These are phyloP conservation scores for Colletotrichum orchidophilum DNA, from an alignment of 2,329 filamentous ascomycete genomes.

Conservation along the genomic window DNA sequence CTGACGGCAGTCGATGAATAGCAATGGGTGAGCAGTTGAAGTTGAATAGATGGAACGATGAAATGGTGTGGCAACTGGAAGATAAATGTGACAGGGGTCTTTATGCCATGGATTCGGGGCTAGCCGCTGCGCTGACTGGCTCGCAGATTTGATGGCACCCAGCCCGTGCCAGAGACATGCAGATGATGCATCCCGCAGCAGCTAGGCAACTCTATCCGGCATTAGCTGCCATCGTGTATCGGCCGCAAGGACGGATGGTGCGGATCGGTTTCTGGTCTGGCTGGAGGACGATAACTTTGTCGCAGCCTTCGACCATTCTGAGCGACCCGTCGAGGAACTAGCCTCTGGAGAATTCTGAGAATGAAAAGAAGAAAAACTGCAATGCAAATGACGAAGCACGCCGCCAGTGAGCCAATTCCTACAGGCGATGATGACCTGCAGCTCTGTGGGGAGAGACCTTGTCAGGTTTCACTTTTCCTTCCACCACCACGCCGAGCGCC, in stretches of 20 bases:
- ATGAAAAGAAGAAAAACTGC: slow-evolving; percentile 12
- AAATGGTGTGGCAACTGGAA: slow-evolving; percentile 33
- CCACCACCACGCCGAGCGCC: slow-evolving; percentile 35
- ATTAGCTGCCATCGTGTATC: slow-evolving; percentile 34
- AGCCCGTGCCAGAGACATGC: slow-evolving; percentile 31
- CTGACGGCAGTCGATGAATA: slow-evolving; percentile 8
- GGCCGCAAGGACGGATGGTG: slow-evolving; percentile 31
- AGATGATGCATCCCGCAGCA: slow-evolving; percentile 35
- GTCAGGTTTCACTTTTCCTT: slow-evolving; percentile 30
- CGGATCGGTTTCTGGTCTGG: slow-evolving; percentile 31
- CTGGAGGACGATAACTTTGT: slow-evolving; percentile 26
- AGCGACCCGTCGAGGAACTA: slow-evolving; percentile 18
- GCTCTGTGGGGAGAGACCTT: slow-evolving; percentile 22
- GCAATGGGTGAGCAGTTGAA: slow-evolving; percentile 11
- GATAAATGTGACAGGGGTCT: slow-evolving; percentile 29
- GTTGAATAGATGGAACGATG: slow-evolving; percentile 19
- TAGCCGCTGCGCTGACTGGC: slow-evolving; percentile 32
- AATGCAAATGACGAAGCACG: slow-evolving; percentile 31
- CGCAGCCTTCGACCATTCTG: slow-evolving; percentile 24
- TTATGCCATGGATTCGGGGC: slow-evolving; percentile 30
- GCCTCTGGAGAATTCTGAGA: neutral
- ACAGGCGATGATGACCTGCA: slow-evolving; percentile 34
- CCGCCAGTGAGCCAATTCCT: slow-evolving; percentile 26
- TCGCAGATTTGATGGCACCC: slow-evolving; percentile 30
- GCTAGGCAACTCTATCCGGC: slow-evolving; percentile 34